Base-by-base conservation (phyloP, 345 rosid species). In the Gossypium thurberi region DNA sequence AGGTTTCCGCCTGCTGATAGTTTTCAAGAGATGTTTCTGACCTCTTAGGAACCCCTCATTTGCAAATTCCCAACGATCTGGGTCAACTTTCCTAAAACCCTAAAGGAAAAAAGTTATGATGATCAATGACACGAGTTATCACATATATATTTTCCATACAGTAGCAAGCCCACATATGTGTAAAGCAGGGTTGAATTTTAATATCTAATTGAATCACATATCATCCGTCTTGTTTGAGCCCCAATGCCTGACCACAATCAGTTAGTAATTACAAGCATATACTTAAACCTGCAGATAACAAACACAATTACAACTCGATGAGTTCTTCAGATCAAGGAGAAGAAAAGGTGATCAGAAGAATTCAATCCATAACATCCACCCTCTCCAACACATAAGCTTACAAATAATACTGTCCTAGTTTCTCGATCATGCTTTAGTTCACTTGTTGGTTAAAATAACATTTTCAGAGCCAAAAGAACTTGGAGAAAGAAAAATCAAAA, bases 71-170 rank as follows among this genome's bases (percentile, higher is more conserved):
- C 90, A 92, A 52, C 89, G 82, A 70, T 90, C 97, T 12, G 97
- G 97, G 79, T 89, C 96, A 79, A 90, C 93, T 81, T 92, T 92
- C 76, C 88, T 87, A 82, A 92, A 92, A 7, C 96, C 98, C 98
- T 92, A 76, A 74, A 23, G 55, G 67, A 61, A 25, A 53, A 50
- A 64, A 47, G 46, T 69, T 44, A 56, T n/a, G 73, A 4, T 13
- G 33, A 83, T 59, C 72, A 46, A 26, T 15, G 40, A 72, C 58
- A 63, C 1, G 53, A 62, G 33, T 65, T 52, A 15, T 46, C 64
- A 50, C 44, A 33, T 60, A 65, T 48, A 72, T 57, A 72, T 57
- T 65, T 72, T 11, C 48, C 68, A 55, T 73, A 68, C 46, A 71
- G 60, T 10, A 21, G 72, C 57, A 70, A 75, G 28, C 17, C 58